Evolutionary conservation across 2,329 filamentous ascomycete genomes (phyloP).

Genomic region (Pezicula neosporulosa): DNA sequence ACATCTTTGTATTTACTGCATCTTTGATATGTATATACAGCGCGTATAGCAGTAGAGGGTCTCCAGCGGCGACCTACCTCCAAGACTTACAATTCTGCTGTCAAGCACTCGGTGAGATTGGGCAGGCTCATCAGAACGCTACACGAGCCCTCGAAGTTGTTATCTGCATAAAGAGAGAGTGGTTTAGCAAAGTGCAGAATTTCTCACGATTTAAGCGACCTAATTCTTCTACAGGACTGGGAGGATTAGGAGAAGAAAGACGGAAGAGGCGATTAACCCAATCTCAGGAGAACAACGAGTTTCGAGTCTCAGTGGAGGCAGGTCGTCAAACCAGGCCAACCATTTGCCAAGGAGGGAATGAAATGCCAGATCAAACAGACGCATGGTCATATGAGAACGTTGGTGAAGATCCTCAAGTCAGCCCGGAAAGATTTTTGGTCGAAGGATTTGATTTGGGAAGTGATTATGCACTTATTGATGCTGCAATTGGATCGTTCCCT

Average conservation of each 20-base stretch:
- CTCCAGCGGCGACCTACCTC: not conserved
- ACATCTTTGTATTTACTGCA: constrained; percentile 7
- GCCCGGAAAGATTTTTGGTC: not conserved
- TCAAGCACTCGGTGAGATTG: constrained; percentile 7
- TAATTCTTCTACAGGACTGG: not conserved
- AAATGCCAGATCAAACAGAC: not conserved
- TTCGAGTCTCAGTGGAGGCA: not conserved
- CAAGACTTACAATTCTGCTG: constrained; percentile 8
- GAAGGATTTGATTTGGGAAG: not conserved
- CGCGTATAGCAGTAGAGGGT: constrained; percentile 4
- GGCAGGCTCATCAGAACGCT: constrained; percentile 4
- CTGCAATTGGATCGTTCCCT: not conserved
- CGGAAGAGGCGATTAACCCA: constrained; percentile 5
- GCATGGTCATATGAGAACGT: not conserved
- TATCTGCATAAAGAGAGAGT: constrained; percentile 8
- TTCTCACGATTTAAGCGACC: constrained; percentile 3
- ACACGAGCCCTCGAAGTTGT: constrained; percentile 6
- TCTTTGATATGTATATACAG: constrained; percentile 8
- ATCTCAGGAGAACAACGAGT: not conserved
- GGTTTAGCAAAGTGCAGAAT: constrained; percentile 5
- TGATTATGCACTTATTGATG: not conserved
- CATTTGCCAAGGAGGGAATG: not conserved
- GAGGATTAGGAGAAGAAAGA: not conserved
- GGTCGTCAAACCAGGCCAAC: not conserved
- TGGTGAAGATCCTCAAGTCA: not conserved